Evolutionary conservation across 805 yeast species (phyloP).

Genomic region (Ogataea nakhonphanomensis): DNA sequence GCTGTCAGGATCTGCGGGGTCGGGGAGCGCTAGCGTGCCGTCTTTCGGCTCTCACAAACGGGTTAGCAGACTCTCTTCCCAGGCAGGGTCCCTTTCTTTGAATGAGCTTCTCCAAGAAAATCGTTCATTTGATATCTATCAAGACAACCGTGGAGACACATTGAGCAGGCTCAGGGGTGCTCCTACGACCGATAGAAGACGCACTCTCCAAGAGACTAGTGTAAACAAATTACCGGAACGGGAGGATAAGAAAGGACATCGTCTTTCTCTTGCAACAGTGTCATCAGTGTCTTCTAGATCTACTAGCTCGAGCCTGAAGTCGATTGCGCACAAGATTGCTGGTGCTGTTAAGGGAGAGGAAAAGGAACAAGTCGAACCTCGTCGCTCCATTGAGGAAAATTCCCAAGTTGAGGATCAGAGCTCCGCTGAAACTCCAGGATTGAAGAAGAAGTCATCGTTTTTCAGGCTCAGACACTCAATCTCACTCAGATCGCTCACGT

Average conservation of each 20-base stretch:
- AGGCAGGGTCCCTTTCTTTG: conserved; percentile 17
- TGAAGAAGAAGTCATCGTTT: conserved; percentile 23
- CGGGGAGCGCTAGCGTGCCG: conserved; percentile 1
- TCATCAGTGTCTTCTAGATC: conserved; percentile 24
- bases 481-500: conserved; percentile 28
- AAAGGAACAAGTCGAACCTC: background rate
- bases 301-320: conserved; percentile 20
- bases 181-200: conserved; percentile 2
- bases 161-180: conserved; percentile 10
- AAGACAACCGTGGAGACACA: conserved; percentile 11
- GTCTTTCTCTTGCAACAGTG: conserved; percentile 16
- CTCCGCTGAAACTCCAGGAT: conserved; percentile 1
- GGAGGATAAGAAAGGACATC: conserved; percentile 10
- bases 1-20: conserved; percentile 8
- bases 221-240: conserved; percentile 12
- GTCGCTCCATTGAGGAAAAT: background rate
- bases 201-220: conserved; percentile 3
- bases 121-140: conserved; percentile 2
- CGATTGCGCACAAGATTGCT: conserved; percentile 23
- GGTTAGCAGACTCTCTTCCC: conserved; percentile 10
- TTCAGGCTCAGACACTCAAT: conserved; percentile 30
- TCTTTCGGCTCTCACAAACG: conserved; percentile 6
- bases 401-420: background rate
- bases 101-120: conserved; percentile 14
- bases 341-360: conserved; percentile 14